Evolutionary conservation across 768 basidiomycete species (phyloP), one percentile per base, ranked within the genome.

Genomic region (Lentinula sp.): DNA sequence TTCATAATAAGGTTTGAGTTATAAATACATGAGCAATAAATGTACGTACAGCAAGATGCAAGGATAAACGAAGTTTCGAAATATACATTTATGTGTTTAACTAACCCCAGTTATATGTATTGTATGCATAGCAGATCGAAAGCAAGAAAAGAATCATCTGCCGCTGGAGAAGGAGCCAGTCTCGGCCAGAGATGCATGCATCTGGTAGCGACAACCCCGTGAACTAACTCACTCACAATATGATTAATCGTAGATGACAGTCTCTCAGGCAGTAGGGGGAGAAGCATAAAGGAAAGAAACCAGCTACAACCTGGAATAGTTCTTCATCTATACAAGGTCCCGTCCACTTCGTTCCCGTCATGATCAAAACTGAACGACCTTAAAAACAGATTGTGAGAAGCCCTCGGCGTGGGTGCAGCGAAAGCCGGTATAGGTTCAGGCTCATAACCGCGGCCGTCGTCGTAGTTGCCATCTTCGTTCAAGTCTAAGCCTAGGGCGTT

Each of bases 331-430:
- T 59, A 59, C 45, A 59, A 45, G 12, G 7, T 50, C 13, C 28
- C 57, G 16, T 41, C 48, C 43, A 39, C 54, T 23, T 50, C 57
- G 20, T 43, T 28, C 3, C 43, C 16, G 12, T 49, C 18, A 18
- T 48, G 9, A 48, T 48, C 46, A 23, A 48, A 59, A 23, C 43
- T 48, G 15, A 59, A 59, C 18, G 57, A 59, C 33, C 57, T 46
- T n/a, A 59, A 20, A 28, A 59, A 59, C 20, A 59, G 12, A n/a
- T 33, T 41, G 49, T 59, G 57, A 59, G 57, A 46, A 15, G 57
- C 57, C 13, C 57, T 33, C 4, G 57, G 57, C 9, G 57, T 59
- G 18, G 57, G 57, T 15, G 57, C 57, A 59, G 57, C 57, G 28
- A 59, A 59, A 20, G 57, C 45, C 33, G 57, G 57, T n/a, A 59